Evolutionary conservation across 2,329 filamentous ascomycete species (phyloP).

Genomic region (Teratosphaeria viscida): DNA sequence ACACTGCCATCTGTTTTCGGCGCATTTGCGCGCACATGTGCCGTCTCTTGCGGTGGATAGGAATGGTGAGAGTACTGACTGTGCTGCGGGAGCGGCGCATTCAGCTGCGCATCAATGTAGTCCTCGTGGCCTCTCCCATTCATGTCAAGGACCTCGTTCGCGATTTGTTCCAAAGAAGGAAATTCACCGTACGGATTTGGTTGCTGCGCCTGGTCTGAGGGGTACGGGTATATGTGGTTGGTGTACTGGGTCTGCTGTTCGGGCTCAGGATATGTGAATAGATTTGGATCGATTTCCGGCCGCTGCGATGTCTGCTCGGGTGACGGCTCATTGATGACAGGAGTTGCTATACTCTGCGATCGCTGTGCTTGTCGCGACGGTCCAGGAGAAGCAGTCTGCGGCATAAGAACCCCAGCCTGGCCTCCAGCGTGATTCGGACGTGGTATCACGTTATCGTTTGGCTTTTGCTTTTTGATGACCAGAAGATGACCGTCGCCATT

Average conservation of each 20-base stretch:
- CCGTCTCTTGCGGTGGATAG: slow-evolving; percentile 10
- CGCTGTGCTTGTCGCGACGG: neutral
- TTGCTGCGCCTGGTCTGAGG: slow-evolving; percentile 10
- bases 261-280: slow-evolving; percentile 15
- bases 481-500: slow-evolving; percentile 15
- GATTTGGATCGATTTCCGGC: slow-evolving; percentile 14
- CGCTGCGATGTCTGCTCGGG: slow-evolving; percentile 7
- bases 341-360: slow-evolving; percentile 2
- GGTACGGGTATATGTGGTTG: slow-evolving; percentile 14
- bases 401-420: slow-evolving; percentile 7
- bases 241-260: slow-evolving; percentile 5
- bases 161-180: slow-evolving; percentile 27
- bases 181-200: slow-evolving; percentile 15
- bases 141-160: slow-evolving; percentile 27
- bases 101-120: slow-evolving; percentile 9
- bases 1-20: slow-evolving; percentile 19
- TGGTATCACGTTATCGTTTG: neutral
- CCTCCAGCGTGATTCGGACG: slow-evolving; percentile 1
- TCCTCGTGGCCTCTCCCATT: slow-evolving; percentile 16
- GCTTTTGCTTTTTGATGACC: slow-evolving; percentile 12
- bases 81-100: slow-evolving; percentile 6
- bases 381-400: slow-evolving; percentile 1
- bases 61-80: slow-evolving; percentile 5
- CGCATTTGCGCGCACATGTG: slow-evolving; percentile 5
- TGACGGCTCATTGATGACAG: slow-evolving; percentile 4